These are phyloP conservation scores for Lyophyllum atratum DNA, from an alignment of 768 basidiomycete species.

Conservation along the genomic window DNA sequence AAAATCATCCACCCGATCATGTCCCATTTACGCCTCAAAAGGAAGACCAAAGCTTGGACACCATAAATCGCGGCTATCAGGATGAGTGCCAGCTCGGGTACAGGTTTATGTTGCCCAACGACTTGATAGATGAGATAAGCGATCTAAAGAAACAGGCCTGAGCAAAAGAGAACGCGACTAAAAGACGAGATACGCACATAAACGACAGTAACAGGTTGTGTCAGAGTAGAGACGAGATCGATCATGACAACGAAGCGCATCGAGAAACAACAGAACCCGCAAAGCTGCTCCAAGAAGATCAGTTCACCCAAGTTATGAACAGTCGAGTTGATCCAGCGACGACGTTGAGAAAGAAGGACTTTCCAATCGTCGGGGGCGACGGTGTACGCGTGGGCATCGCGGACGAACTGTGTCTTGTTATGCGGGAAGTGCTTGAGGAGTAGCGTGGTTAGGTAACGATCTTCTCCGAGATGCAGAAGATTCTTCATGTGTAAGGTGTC, in stretches of 20 bases:
- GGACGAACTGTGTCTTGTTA: constrained; percentile 94
- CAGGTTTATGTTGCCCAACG: constrained; percentile 58
- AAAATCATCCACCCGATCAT: constrained; percentile 98
- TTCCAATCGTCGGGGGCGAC: constrained; percentile 97
- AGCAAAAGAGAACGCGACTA: constrained; percentile 5
- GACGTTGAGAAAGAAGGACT: constrained; percentile 91
- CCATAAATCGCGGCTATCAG: constrained; percentile 96
- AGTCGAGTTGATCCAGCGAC: constrained; percentile 99
- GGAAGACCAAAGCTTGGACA: constrained; percentile 88
- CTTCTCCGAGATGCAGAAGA: constrained; percentile 94
- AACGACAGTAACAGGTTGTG: constrained; percentile 83
- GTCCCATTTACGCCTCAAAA: constrained; percentile 94
- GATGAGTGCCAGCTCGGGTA: constrained; percentile 83
- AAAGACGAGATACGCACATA: constrained; percentile 68
- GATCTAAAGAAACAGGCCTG: constrained; percentile 51
- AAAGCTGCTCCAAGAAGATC: constrained; percentile 86
- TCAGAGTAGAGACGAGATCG: constrained; percentile 86
- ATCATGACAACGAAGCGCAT: constrained; percentile 99
- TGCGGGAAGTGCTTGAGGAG: constrained; percentile 94
- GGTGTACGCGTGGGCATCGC: constrained; percentile 92
- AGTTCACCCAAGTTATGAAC: constrained; percentile 96
- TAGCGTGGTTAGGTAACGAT: constrained; percentile 96
- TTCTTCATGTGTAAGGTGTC: constrained; percentile 99
- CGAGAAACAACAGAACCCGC: constrained; percentile 98
- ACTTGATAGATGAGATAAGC: constrained; percentile 87